A percentile compares a stretch with the other conserved stretches of the same genome.
phyloP scores from a whole-genome alignment of 805 yeast genomes.

The Starmerella stigmatis region DNA sequence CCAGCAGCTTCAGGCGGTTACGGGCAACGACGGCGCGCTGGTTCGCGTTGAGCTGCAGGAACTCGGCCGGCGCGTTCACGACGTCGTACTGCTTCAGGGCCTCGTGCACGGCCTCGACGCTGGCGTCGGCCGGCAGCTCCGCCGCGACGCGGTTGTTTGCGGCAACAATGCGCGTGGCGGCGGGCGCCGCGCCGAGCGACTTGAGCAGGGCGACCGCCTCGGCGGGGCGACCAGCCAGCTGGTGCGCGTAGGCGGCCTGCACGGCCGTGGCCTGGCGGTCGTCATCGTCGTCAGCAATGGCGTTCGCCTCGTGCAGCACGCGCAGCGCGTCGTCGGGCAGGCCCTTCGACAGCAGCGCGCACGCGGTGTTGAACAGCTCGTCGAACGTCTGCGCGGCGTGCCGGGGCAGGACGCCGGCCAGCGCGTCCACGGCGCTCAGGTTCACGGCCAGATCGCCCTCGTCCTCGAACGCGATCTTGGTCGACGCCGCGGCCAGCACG shows the following conservation, averaged over 20 bases:
- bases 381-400: conserved; percentile 38
- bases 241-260: conserved; percentile 49
- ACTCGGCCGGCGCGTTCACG: background rate
- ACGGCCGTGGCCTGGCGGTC: conserved; percentile 43
- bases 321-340: conserved; percentile 36
- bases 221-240: conserved; percentile 29
- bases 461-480: conserved; percentile 37
- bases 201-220: conserved; percentile 30
- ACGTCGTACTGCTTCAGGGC: conserved; percentile 18
- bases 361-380: conserved; percentile 48
- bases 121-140: conserved; percentile 3
- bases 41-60: conserved; percentile 23
- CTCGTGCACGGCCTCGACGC: conserved; percentile 13
- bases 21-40: conserved; percentile 31
- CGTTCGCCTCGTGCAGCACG: conserved; percentile 39
- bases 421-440: conserved; percentile 43
- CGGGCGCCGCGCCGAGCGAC: conserved; percentile 18
- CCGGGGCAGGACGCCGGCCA: conserved; percentile 14
- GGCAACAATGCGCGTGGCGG: conserved; percentile 33
- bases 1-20: conserved; percentile 36
- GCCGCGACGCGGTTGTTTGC: conserved; percentile 34
- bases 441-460: conserved; percentile 47
- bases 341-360: conserved; percentile 38
- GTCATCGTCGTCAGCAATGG: conserved; percentile 34
- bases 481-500: conserved; percentile 24